Percentiles rank a stretch among this genome's conserved stretches.
These are phyloP conservation scores for Kalmanozyma brasiliensis DNA, from an alignment of 1,284 basidiomycete genomes.

Conservation along the genomic window DNA sequence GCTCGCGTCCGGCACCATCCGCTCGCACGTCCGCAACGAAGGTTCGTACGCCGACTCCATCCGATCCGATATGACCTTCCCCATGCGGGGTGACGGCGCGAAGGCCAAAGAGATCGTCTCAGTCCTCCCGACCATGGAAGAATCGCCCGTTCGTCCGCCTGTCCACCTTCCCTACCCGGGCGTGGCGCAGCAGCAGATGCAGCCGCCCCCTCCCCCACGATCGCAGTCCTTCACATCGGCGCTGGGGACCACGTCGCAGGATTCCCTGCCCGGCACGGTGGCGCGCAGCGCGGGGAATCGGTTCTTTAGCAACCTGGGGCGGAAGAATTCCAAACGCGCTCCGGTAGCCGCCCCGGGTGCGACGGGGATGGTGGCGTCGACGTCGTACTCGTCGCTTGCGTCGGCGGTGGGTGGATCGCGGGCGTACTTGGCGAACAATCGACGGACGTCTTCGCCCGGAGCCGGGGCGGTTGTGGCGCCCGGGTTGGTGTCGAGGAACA, in stretches of 20 bases:
- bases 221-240: constrained; percentile 24
- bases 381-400: constrained; percentile 15
- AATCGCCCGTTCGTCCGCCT: constrained; percentile 33
- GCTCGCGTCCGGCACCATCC: constrained; percentile 15
- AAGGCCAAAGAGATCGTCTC: constrained; percentile 59
- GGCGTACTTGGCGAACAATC: constrained; percentile 31
- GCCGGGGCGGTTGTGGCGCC: too few relatives aligned
- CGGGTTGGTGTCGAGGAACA: constrained; percentile 1
- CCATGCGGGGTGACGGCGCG: constrained; percentile 61
- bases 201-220: constrained; percentile 29
- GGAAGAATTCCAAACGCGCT: constrained; percentile 37
- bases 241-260: constrained; percentile 1
- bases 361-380: background rate
- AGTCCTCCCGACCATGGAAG: constrained; percentile 40
- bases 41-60: constrained; percentile 55
- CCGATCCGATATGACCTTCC: constrained; percentile 61
- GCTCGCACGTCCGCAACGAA: constrained; percentile 42
- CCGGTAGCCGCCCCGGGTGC: constrained; percentile 11
- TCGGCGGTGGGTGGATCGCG: constrained; percentile 26
- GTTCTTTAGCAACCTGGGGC: constrained; percentile 46
- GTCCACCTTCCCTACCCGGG: constrained; percentile 54
- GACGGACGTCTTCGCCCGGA: too few relatives aligned
- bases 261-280: constrained; percentile 8
- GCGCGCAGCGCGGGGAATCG: constrained; percentile 20
- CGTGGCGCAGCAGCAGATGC: constrained; percentile 26